These are phyloP conservation scores for Lepidium sativum DNA, from an alignment of 345 rosid species.

Conservation along the genomic window DNA sequence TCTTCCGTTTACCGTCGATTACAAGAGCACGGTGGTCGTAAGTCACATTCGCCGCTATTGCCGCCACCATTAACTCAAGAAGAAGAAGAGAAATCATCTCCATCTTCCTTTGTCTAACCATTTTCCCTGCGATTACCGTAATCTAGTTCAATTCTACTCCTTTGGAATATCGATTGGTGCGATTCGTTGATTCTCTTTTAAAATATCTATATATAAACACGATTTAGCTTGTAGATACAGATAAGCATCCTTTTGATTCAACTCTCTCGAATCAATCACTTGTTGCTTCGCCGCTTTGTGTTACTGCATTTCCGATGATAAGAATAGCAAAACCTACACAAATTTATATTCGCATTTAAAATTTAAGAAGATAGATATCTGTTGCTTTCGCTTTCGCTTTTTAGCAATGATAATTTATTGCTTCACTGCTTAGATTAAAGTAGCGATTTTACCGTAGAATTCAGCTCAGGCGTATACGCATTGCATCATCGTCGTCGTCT, in stretches of 20 bases:
- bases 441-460: not conserved
- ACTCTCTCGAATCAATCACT: not conserved
- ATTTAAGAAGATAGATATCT: not conserved
- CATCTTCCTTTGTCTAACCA: constrained; percentile 6
- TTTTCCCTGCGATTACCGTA: not conserved
- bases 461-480: constrained; percentile 6
- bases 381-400: not conserved
- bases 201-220: constrained; percentile 1
- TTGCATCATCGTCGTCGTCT: not conserved
- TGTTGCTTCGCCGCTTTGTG: constrained; percentile 28
- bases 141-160: not conserved
- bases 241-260: constrained; percentile 10
- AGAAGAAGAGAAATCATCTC: not conserved
- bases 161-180: not conserved
- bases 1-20: constrained; percentile 64
- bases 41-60: constrained; percentile 43
- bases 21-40: constrained; percentile 76
- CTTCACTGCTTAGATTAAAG: not conserved
- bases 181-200: not conserved
- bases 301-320: constrained; percentile 20
- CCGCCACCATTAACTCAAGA: constrained; percentile 6
- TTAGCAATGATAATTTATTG: not conserved
- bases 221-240: constrained; percentile 10
- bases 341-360: not conserved
- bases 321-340: not conserved